phyloP scores from a whole-genome alignment of 495 filamentous ascomycete genomes.

The Rhizodiscina lignyota region DNA sequence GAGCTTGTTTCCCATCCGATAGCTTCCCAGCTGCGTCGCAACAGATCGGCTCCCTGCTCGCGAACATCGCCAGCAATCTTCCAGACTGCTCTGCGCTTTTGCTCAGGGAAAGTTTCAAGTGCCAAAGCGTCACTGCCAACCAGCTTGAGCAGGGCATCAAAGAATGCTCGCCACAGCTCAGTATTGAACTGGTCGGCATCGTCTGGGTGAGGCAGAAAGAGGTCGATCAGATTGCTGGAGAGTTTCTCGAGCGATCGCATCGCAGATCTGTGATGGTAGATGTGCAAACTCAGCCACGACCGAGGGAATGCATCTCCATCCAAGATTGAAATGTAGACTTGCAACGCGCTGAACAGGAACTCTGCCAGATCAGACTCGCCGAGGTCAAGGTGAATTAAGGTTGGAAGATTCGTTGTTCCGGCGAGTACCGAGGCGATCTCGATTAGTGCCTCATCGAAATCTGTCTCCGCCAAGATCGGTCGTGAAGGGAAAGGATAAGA shows the following conservation, averaged over 20 bases:
- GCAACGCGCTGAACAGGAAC: constrained; percentile 56
- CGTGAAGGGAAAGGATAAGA: constrained; percentile 79
- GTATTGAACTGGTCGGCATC: constrained; percentile 89
- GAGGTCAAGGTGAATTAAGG: constrained; percentile 48
- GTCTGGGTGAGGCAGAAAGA: constrained; percentile 70
- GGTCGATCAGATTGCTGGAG: constrained; percentile 56
- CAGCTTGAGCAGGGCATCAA: constrained; percentile 73
- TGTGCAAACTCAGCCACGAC: constrained; percentile 81
- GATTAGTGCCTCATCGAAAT: constrained; percentile 78
- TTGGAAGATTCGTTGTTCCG: constrained; percentile 55
- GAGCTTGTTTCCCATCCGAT: constrained; percentile 88
- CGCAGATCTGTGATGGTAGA: constrained; percentile 86
- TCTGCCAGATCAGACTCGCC: constrained; percentile 59
- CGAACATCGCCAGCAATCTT: constrained; percentile 96
- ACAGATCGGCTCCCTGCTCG: constrained; percentile 72
- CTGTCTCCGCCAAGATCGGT: constrained; percentile 30
- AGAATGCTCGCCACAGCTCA: constrained; percentile 85
- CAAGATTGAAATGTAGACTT: constrained; percentile 78
- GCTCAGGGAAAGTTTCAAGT: constrained; percentile 91
- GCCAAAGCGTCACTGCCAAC: constrained; percentile 78
- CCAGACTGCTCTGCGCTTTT: constrained; percentile 91
- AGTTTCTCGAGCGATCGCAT: constrained; percentile 80
- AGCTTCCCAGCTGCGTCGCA: constrained; percentile 79
- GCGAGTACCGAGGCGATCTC: constrained; percentile 82
- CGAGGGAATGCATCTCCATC: constrained; percentile 79